Base-by-base conservation (phyloP, 2,329 filamentous ascomycete species). In the Colletotrichum sp. region DNA sequence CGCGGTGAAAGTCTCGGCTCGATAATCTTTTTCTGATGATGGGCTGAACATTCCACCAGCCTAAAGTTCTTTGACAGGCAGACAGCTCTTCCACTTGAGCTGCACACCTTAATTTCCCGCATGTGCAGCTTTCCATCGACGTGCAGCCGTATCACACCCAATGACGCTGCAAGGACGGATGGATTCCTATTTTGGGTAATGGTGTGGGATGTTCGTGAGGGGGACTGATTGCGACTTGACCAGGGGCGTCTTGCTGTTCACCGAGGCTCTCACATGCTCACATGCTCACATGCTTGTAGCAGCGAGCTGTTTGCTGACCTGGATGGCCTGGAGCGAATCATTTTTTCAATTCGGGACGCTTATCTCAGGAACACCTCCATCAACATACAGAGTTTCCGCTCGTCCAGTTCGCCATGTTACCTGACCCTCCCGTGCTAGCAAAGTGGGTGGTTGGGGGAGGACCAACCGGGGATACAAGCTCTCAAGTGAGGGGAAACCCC, bases 241-340 rank as follows among this genome's bases (percentile, higher is more conserved):
- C 68, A 34, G 63, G 68, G 68, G 30, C 62, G 5, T 22, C 0
- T 9, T 13, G 44, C 32, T 36, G n/a, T 55, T 73, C 73, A 73
- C 73, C 73, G 70, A 75, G 73, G 69, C 57, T 63, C 44, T 22
- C 57, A 32, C 36, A 68, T 59, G 69, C 72, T 22, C 57, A 32
- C 36, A 68, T 59, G 69, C 72, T 72, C 73, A 72, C 73, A 75
- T 75, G 73, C 44, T 48, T n/a, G 34, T 64, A 64, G 28, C 4
- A 59, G 34, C 32, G 10, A 36, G 6, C 57, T 22, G 44, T 1
- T 22, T 52, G n/a, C n/a, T 8, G n/a, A 10, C 2, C n/a, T 32
- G 1, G 12, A 36, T 5, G n/a, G 15, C 2, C n/a, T 16, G 0
- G 13, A 30, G 52, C 52, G 5, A 32, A 72, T 64, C 44, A 48